A percentile compares a stretch with the other conserved stretches of the same genome.
Evolutionary conservation across 441 rosid species (phyloP).

Genomic region (Corymbia calophylla): DNA sequence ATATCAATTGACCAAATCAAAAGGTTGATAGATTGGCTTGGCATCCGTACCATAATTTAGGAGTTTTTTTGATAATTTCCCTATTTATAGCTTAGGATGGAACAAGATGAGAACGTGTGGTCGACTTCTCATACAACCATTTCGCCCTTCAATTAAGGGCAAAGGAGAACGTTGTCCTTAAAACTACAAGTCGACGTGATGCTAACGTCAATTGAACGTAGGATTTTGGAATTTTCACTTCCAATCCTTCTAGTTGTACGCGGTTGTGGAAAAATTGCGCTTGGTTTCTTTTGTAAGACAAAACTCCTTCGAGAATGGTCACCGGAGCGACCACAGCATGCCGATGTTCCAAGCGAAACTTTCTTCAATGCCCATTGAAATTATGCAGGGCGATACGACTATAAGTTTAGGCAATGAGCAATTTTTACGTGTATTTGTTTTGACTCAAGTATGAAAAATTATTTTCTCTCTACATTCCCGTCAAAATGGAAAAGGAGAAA

Average conservation of each 20-base stretch:
- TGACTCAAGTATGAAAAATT: neutral
- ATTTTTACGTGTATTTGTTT: neutral
- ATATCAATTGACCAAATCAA: rapidly evolving
- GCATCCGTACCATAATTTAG: rapidly evolving
- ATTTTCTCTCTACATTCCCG: neutral
- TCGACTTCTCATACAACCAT: neutral
- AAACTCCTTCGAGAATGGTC: neutral
- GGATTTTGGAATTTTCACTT: neutral
- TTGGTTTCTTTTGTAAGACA: neutral
- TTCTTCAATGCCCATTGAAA: neutral
- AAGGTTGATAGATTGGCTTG: neutral
- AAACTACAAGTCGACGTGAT: neutral
- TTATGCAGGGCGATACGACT: neutral
- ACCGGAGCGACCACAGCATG: neutral
- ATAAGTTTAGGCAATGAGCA: neutral
- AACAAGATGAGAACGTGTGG: neutral
- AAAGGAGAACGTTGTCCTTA: neutral
- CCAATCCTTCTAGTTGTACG: neutral
- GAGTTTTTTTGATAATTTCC: neutral
- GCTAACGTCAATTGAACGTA: neutral
- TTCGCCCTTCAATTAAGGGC: neutral
- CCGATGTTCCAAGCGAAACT: neutral
- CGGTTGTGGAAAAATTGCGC: neutral
- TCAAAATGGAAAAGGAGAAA: neutral
- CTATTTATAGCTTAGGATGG: neutral